phyloP scores from a whole-genome alignment of 2,329 filamentous ascomycete species.

The Lasiodiplodia sp. region DNA sequence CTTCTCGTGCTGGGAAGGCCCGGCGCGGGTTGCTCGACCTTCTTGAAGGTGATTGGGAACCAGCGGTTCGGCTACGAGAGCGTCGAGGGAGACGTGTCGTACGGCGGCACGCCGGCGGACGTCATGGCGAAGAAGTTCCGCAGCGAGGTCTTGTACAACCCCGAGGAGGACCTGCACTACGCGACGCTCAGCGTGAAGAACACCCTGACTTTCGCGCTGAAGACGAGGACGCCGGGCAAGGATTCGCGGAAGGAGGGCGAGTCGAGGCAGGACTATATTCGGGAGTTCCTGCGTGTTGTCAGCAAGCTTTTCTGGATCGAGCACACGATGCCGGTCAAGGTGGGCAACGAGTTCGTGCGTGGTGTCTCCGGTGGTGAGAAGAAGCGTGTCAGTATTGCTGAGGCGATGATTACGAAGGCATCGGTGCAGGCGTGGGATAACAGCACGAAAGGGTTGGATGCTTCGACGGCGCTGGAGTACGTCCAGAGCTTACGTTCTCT shows the following conservation, averaged over 20 bases:
- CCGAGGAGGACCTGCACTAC: conserved; percentile 80
- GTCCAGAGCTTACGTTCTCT: conserved; percentile 70
- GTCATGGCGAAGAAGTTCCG: conserved; percentile 66
- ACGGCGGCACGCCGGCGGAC: conserved; percentile 63
- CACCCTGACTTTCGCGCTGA: conserved; percentile 76
- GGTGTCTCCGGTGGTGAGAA: conserved; percentile 62
- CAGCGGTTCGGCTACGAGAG: conserved; percentile 65
- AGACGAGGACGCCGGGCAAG: conserved; percentile 71
- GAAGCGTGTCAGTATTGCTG: conserved; percentile 58
- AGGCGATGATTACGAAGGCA: conserved; percentile 56
- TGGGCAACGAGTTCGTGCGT: conserved; percentile 76
- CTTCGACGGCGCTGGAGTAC: conserved; percentile 76
- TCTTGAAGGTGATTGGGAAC: conserved; percentile 74
- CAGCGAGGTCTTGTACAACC: conserved; percentile 75
- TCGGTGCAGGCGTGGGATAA: conserved; percentile 60
- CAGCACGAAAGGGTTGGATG: conserved; percentile 75
- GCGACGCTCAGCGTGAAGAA: conserved; percentile 78
- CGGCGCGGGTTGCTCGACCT: conserved; percentile 73
- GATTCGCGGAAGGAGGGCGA: conserved; percentile 67
- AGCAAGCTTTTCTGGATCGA: conserved; percentile 76
- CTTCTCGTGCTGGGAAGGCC: conserved; percentile 73
- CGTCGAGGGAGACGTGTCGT: conserved; percentile 62
- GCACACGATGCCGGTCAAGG: conserved; percentile 75
- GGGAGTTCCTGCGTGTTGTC: conserved; percentile 70
- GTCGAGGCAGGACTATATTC: conserved; percentile 65